These are phyloP conservation scores for Dendrobium catenatum DNA, from an alignment of 106 monocot genomes.

Conservation along the genomic window DNA sequence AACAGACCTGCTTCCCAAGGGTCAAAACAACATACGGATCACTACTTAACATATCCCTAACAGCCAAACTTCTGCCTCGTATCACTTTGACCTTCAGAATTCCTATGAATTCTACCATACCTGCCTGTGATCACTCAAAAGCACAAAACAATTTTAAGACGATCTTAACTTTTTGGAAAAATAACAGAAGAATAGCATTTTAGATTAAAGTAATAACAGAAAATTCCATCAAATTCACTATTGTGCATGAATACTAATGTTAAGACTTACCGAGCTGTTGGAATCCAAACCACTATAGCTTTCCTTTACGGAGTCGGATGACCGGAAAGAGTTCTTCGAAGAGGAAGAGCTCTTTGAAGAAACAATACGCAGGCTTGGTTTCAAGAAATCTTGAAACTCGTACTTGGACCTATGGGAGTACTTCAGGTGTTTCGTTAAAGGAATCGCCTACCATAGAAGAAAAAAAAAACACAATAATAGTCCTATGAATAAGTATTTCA, in stretches of 20 bases:
- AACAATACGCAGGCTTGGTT: constrained; percentile 77
- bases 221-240: neutral
- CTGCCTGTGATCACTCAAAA: constrained; percentile 27
- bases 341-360: constrained; percentile 33
- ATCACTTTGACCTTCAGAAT: constrained; percentile 66
- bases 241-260: neutral
- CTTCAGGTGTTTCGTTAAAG: neutral
- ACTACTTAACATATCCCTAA: constrained; percentile 68
- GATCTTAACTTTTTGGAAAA: neutral
- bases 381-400: constrained; percentile 83
- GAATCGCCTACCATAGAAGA: neutral
- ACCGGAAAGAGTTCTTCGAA: constrained; percentile 21
- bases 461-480: neutral
- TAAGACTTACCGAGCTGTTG: constrained; percentile 14
- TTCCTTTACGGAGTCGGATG: constrained; percentile 25
- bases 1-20: constrained; percentile 54
- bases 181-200: no score
- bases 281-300: constrained; percentile 1
- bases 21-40: constrained; percentile 79
- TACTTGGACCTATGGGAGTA: constrained; percentile 62
- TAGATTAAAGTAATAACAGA: neutral
- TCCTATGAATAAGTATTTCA: constrained; percentile 9
- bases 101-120: constrained; percentile 59
- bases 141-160: neutral
- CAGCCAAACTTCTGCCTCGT: constrained; percentile 59